These are phyloP conservation scores for Rhodotorula paludigena DNA, from an alignment of 768 basidiomycete species.

Conservation along the genomic window DNA sequence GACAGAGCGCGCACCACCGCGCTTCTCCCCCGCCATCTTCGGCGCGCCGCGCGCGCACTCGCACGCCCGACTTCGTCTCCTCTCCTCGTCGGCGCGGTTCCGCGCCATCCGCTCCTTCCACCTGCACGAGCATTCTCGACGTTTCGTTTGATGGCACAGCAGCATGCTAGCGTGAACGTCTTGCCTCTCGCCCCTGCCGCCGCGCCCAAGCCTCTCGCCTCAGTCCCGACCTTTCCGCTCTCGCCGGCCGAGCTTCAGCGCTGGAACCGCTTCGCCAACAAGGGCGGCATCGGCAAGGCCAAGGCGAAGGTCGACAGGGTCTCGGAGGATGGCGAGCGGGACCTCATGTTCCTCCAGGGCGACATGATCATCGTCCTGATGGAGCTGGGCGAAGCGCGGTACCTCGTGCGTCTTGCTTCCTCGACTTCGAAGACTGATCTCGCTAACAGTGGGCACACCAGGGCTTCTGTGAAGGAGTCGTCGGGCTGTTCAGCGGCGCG, in stretches of 20 bases:
- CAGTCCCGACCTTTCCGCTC: slow-evolving; percentile 18
- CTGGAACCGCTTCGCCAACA: slow-evolving; percentile 78
- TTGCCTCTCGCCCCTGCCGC: background rate
- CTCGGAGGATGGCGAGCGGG: slow-evolving; percentile 60
- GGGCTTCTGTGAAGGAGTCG: slow-evolving; percentile 84
- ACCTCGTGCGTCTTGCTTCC: slow-evolving; percentile 54
- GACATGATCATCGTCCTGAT: slow-evolving; percentile 74
- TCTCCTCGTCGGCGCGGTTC: no score
- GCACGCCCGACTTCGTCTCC: no score
- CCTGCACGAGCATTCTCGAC: no score
- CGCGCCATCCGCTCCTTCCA: no score
- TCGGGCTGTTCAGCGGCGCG: slow-evolving; percentile 63
- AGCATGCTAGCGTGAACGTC: no score
- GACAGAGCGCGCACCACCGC: no score
- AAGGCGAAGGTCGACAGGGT: slow-evolving; percentile 69
- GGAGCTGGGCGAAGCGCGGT: slow-evolving; percentile 61
- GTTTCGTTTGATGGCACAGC: no score
- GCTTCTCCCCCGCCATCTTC: no score
- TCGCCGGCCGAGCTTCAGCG: slow-evolving; percentile 60
- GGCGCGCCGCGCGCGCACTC: no score
- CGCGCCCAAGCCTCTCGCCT: background rate
- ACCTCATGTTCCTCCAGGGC: slow-evolving; percentile 82
- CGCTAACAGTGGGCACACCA: slow-evolving; percentile 42
- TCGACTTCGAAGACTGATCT: background rate
- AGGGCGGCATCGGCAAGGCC: slow-evolving; percentile 78